A percentile compares a stretch with the other conserved stretches of the same genome.
Conservation (phyloP, 177 flowering plant genomes). For the Tripterygium wilfordii region DNA sequence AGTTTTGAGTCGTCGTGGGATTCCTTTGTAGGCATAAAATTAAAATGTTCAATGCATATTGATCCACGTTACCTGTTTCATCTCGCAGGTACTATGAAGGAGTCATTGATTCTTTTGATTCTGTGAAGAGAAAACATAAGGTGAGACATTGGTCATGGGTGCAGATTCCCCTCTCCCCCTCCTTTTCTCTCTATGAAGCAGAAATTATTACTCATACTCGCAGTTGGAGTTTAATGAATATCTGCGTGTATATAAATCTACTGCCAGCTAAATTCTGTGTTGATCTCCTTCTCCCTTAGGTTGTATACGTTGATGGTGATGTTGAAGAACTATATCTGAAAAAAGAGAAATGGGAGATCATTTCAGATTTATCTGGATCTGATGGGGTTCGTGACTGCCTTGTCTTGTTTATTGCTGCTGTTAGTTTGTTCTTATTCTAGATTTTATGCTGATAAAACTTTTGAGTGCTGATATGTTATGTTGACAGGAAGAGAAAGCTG, state of each 20-base stretch:
- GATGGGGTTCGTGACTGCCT: conserved; percentile 31
- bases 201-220: neutral
- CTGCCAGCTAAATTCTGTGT: neutral
- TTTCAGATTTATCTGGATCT: conserved; percentile 22
- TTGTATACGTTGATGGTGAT: conserved; percentile 72
- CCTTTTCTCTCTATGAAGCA: neutral
- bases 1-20: too few species aligned
- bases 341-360: conserved; percentile 42
- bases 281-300: conserved; percentile 25
- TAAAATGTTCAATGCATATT: neutral
- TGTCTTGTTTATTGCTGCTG: neutral
- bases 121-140: conserved; percentile 49
- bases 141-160: conserved; percentile 22
- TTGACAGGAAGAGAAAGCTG: conserved; percentile 34
- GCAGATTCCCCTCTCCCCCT: neutral
- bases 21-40: too few species aligned
- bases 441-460: too few species aligned
- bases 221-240: neutral
- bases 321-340: conserved; percentile 48
- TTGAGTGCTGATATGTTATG: conserved; percentile 3
- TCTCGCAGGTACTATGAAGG: conserved; percentile 73
- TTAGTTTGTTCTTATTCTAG: neutral
- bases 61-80: neutral
- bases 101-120: conserved; percentile 41
- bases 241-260: too few species aligned